Conservation (phyloP, 441 rosid genomes). For the Monsonia emarginata region DNA sequence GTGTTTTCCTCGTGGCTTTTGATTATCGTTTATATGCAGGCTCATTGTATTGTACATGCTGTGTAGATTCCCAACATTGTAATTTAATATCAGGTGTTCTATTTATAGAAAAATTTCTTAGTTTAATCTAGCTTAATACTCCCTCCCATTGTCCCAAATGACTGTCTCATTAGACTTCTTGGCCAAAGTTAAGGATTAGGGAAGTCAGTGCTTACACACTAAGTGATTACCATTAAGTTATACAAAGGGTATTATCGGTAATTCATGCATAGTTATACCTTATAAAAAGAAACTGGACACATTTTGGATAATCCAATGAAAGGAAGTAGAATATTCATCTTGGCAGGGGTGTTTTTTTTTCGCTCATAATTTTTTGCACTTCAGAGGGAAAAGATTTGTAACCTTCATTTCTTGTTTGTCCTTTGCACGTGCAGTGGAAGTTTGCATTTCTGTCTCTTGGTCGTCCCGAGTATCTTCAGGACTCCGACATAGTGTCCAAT, state of each 20-base stretch:
- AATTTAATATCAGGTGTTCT: background rate
- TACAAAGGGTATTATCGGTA: too few species aligned
- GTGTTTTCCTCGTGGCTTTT: conserved; percentile 20
- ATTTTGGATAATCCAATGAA: too few species aligned
- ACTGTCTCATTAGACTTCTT: too few species aligned
- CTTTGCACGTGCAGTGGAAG: conserved; percentile 39
- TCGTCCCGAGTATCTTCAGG: conserved; percentile 58
- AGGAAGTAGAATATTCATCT: too few species aligned
- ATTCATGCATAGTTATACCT: too few species aligned
- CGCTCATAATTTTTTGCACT: background rate
- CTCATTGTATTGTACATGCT: background rate
- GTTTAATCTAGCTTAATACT: background rate
- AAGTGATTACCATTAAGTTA: too few species aligned
- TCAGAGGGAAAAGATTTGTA: background rate
- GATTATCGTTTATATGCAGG: background rate
- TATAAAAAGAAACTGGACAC: too few species aligned
- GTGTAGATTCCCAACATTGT: background rate
- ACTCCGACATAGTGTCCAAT: conserved; percentile 43
- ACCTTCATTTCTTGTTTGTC: conserved; percentile 2
- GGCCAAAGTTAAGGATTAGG: too few species aligned
- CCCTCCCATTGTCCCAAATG: too few species aligned
- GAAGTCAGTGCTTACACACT: too few species aligned
- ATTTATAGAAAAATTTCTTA: background rate
- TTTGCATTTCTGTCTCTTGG: conserved; percentile 56
- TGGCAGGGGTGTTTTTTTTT: too few species aligned